Base-by-base conservation (phyloP, 441 rosid species). In the Gossypium davidsonii region DNA sequence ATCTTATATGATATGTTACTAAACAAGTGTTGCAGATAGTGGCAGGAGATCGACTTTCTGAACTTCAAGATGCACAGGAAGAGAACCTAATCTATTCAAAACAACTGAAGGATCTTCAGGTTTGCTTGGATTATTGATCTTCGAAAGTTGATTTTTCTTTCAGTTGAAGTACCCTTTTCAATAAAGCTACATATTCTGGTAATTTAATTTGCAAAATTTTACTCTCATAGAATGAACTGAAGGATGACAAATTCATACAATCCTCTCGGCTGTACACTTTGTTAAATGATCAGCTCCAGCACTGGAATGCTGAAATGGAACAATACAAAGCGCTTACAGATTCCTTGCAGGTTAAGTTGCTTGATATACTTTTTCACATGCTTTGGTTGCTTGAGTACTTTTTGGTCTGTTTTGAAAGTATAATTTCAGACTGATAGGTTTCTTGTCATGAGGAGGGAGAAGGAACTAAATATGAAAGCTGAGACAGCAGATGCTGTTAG, bases 101-200 rank as follows among this genome's bases (percentile, higher is more conserved):
- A 79, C 89, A 95, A 78, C 81, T 88, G 76, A 88, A 86, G 77
- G 88, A 87, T 80, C 79, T 91, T 73, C 90, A 93, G 97, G 98
- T 95, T 73, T 72, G 15, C 51, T 66, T 71, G 76, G 10, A 52
- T 61, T 70, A 21, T 75, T 80, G 5, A 72, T 60, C 55, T 56
- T 23, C 10, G 17, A 65, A 62, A 68, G 62, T 70, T 73, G 10
- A 65, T 53, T 75, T 74, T 21, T 64, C 39, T 64, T 39, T 67
- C 49, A 20, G 67, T 52, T 69, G 7, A 12, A 79, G 74, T 14
- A 39, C n/a, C 71, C 75, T 20, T 75, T 52, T 59, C 68, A 67
- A 74, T 57, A 72, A 28, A 10, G 15, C 57, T 61, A 7, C 7
- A 2, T 14, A 72, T 23, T 49, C 42, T 71, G 48, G 71, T 79